Conservation (phyloP, 768 basidiomycete species). For the Russula griseocarnosa region DNA sequence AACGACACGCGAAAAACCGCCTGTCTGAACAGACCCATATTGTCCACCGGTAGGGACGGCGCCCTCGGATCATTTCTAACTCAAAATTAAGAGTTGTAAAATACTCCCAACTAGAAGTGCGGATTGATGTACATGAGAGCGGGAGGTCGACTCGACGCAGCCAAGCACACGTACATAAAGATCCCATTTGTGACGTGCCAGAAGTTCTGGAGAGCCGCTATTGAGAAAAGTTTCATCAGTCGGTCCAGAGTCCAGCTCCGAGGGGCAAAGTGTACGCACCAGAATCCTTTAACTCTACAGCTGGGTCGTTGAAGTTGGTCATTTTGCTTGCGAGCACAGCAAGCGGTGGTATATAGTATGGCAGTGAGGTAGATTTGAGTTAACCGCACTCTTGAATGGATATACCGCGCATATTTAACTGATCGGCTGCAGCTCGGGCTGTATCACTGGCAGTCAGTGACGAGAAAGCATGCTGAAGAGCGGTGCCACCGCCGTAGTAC, state of each 20-base stretch:
- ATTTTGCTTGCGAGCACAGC: no score
- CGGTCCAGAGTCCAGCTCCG: background rate
- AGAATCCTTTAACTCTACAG: background rate
- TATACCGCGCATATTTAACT: no score
- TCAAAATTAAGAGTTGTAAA: background rate
- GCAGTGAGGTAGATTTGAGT: no score
- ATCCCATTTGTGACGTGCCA: background rate
- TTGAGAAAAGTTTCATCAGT: background rate
- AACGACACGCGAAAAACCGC: background rate
- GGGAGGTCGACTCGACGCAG: background rate
- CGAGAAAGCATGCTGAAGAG: no score
- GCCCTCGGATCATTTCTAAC: background rate
- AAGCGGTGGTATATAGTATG: background rate
- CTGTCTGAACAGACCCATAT: constrained; percentile 8
- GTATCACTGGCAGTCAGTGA: no score
- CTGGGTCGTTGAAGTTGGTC: no score
- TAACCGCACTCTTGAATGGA: background rate
- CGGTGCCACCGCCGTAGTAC: no score
- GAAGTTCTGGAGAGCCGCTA: background rate
- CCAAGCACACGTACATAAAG: background rate
- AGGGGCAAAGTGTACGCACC: background rate
- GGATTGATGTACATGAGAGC: background rate
- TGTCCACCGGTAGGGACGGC: constrained; percentile 12
- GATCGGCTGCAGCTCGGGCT: no score
- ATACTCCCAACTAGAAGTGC: constrained; percentile 1